These are phyloP conservation scores for Cyclotella sp. DNA, from an alignment of 108 stramenopile species.

Conservation along the genomic window DNA sequence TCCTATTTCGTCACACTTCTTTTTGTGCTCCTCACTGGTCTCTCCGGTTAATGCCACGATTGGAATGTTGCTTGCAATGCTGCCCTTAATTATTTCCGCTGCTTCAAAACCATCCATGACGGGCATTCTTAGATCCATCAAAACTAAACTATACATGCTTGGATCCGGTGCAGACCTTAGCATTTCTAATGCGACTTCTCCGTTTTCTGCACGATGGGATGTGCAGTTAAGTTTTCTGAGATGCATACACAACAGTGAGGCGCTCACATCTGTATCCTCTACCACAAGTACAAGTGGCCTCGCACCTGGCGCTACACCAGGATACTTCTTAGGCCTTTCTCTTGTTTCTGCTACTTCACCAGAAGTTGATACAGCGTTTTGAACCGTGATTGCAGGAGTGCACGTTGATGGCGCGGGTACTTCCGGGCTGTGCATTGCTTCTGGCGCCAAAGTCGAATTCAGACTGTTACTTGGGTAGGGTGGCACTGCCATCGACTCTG, in stretches of 20 bases:
- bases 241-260: slow-evolving; percentile 43
- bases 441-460: neutral
- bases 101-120: slow-evolving; percentile 77
- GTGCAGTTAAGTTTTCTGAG: slow-evolving; percentile 41
- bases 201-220: slow-evolving; percentile 57
- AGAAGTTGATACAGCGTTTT: neutral
- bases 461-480: slow-evolving; percentile 10
- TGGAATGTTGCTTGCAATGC: slow-evolving; percentile 40
- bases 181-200: slow-evolving; percentile 64
- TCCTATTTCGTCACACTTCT: slow-evolving; percentile 51
- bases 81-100: slow-evolving; percentile 48
- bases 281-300: slow-evolving; percentile 58
- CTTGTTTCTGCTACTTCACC: neutral
- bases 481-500: slow-evolving; percentile 3
- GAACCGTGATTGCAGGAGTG: slow-evolving; percentile 11
- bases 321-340: slow-evolving; percentile 23
- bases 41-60: slow-evolving; percentile 60
- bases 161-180: slow-evolving; percentile 41
- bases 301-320: slow-evolving; percentile 43
- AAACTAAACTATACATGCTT: slow-evolving; percentile 47
- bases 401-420: neutral
- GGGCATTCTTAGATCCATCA: slow-evolving; percentile 84
- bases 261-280: slow-evolving; percentile 65
- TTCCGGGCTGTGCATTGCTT: neutral
- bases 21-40: slow-evolving; percentile 21